Evolutionary conservation across 2,329 filamentous ascomycete genomes (phyloP).

Genomic region (Echinosphaeria canescens): DNA sequence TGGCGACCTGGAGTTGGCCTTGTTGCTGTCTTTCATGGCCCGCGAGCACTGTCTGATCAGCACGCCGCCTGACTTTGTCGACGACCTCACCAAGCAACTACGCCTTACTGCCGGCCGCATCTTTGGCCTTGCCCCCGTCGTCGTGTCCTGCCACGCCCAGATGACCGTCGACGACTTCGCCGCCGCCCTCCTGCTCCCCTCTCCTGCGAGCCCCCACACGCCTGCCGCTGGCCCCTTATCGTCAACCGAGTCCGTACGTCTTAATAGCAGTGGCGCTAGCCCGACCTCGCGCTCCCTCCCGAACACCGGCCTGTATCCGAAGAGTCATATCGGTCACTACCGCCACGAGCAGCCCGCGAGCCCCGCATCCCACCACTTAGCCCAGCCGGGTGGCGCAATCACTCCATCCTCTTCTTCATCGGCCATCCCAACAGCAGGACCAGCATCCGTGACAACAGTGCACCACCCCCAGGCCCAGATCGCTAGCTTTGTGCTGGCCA

Average conservation of each 20-base stretch:
- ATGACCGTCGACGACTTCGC: conserved; percentile 71
- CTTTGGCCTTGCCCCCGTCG: conserved; percentile 49
- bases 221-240: conserved; percentile 6
- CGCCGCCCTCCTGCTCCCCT: conserved; percentile 36
- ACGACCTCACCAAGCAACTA: conserved; percentile 53
- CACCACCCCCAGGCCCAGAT: conserved; percentile 25
- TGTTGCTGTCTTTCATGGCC: conserved; percentile 60
- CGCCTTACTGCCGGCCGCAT: conserved; percentile 44
- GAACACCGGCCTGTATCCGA: no score
- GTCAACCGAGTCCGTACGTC: no score
- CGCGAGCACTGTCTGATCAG: conserved; percentile 80
- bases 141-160: conserved; percentile 49
- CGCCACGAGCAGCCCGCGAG: conserved; percentile 5
- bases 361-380: conserved; percentile 1
- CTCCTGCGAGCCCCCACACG: conserved; percentile 9
- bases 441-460: no score
- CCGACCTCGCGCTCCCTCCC: conserved; percentile 2
- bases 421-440: conserved; percentile 3
- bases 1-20: conserved; percentile 76
- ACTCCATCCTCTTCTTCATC: no score
- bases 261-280: no score
- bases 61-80: conserved; percentile 24
- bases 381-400: conserved; percentile 3
- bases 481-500: conserved; percentile 66
- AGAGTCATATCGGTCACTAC: conserved; percentile 4